Conservation (phyloP, 1,139 yeast species). For the Yamadazyma diospyri region DNA sequence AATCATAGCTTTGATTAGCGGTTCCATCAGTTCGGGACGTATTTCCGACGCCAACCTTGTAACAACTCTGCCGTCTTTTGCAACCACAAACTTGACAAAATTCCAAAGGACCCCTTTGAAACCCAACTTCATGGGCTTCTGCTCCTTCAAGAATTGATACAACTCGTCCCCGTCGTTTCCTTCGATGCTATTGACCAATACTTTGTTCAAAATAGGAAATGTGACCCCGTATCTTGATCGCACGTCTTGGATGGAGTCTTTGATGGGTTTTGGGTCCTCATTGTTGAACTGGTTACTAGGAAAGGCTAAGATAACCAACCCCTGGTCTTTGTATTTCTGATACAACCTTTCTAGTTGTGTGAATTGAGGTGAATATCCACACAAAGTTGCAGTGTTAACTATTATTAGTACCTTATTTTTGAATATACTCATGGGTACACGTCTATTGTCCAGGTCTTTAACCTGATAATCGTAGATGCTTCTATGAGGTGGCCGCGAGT, state of each 20-base stretch:
- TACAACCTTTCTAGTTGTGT: slow-evolving; percentile 31
- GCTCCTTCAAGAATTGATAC: slow-evolving; percentile 28
- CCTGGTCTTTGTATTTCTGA: slow-evolving; percentile 26
- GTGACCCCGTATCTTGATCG: slow-evolving; percentile 58
- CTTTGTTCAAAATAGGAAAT: slow-evolving; percentile 38
- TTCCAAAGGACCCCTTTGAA: slow-evolving; percentile 89
- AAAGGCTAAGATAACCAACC: slow-evolving; percentile 36
- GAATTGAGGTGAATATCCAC: slow-evolving; percentile 46
- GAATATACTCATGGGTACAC: slow-evolving; percentile 19
- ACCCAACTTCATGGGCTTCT: slow-evolving; percentile 56
- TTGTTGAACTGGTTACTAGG: slow-evolving; percentile 55
- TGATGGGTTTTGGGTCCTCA: slow-evolving; percentile 79
- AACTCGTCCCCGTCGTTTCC: slow-evolving; percentile 20
- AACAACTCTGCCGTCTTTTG: slow-evolving; percentile 68
- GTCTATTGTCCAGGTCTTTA: slow-evolving; percentile 15
- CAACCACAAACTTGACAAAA: slow-evolving; percentile 85
- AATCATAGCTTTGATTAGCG: background rate
- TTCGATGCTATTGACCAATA: slow-evolving; percentile 32
- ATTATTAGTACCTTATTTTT: slow-evolving; percentile 34
- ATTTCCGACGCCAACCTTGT: slow-evolving; percentile 68
- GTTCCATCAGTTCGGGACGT: slow-evolving; percentile 55
- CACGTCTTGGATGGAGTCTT: slow-evolving; percentile 63
- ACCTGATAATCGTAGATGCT: slow-evolving; percentile 18
- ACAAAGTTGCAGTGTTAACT: slow-evolving; percentile 44
- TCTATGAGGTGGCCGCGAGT: no score